Percentiles rank a stretch among this genome's conserved stretches.
These are phyloP conservation scores for Psilocybe cubensis DNA, from an alignment of 768 basidiomycete genomes.

Conservation along the genomic window DNA sequence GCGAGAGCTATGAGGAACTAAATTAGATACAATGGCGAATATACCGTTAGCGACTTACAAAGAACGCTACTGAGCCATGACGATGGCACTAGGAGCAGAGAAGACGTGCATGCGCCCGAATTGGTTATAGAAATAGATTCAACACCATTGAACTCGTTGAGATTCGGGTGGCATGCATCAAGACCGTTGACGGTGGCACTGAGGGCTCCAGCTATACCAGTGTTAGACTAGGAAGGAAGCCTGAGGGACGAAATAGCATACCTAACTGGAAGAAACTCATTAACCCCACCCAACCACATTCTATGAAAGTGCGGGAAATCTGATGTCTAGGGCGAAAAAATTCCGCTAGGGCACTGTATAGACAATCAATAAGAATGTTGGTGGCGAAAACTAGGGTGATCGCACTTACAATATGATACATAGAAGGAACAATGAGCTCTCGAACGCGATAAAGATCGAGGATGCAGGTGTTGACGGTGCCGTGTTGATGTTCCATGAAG, in stretches of 20 bases:
- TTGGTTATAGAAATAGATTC: slow-evolving; percentile 29
- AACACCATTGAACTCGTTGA: slow-evolving; percentile 14
- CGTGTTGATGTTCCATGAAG: slow-evolving; percentile 58
- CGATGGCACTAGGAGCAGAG: slow-evolving; percentile 47
- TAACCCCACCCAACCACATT: slow-evolving; percentile 59
- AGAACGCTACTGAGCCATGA: slow-evolving; percentile 52
- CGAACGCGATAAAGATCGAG: slow-evolving; percentile 51
- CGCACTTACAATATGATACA: slow-evolving; percentile 37
- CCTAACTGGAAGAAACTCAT: slow-evolving; percentile 55
- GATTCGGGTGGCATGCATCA: slow-evolving; percentile 26
- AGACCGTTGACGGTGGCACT: slow-evolving; percentile 48
- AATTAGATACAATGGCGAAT: not conserved
- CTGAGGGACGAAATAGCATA: slow-evolving; percentile 26
- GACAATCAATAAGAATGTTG: not conserved
- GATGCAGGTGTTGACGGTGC: slow-evolving; percentile 44
- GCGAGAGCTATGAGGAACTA: slow-evolving; percentile 29
- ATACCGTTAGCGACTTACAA: slow-evolving; percentile 35
- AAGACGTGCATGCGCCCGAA: slow-evolving; percentile 50
- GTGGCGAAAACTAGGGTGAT: not conserved
- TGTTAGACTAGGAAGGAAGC: not conserved
- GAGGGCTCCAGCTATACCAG: slow-evolving; percentile 49
- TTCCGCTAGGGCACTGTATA: slow-evolving; percentile 39
- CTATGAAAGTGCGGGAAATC: slow-evolving; percentile 49
- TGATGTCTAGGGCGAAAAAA: slow-evolving; percentile 36
- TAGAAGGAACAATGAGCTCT: slow-evolving; percentile 41